These are phyloP conservation scores for Colletotrichum agaves DNA, from an alignment of 2,329 filamentous ascomycete species.

Conservation along the genomic window DNA sequence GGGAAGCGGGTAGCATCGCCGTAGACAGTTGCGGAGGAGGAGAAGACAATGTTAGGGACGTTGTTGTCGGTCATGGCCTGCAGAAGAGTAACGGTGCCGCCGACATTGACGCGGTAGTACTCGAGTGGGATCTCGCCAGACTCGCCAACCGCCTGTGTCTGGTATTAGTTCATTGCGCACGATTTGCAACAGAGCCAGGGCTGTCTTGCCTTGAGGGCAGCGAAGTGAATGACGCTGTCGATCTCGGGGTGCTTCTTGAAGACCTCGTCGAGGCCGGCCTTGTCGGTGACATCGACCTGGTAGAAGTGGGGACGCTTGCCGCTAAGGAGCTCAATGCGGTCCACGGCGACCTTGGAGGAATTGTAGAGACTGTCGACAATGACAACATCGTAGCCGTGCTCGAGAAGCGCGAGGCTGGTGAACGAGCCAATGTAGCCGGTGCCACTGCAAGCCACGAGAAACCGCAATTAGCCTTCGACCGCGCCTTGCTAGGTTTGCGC, in stretches of 20 bases:
- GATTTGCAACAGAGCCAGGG: not conserved
- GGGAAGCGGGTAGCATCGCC: slow-evolving; percentile 95
- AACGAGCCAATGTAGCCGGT: slow-evolving; percentile 99
- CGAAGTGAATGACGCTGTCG: slow-evolving; percentile 98
- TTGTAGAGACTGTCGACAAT: slow-evolving; percentile 98
- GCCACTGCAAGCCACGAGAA: slow-evolving; percentile 69
- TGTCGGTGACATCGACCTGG: slow-evolving; percentile 88
- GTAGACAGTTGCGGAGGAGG: slow-evolving; percentile 97
- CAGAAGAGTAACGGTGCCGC: slow-evolving; percentile 88
- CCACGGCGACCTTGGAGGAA: slow-evolving; percentile 89
- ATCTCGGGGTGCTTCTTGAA: slow-evolving; percentile 92
- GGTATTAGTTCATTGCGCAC: not conserved
- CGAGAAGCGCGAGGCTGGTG: slow-evolving; percentile 89
- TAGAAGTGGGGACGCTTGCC: slow-evolving; percentile 89
- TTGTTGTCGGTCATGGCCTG: slow-evolving; percentile 88
- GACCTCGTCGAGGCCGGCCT: slow-evolving; percentile 83
- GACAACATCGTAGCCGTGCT: slow-evolving; percentile 96
- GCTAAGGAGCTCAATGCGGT: slow-evolving; percentile 93
- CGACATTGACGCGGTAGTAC: slow-evolving; percentile 98
- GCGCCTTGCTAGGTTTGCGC: slow-evolving; percentile 13
- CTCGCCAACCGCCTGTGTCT: slow-evolving; percentile 86
- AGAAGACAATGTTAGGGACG: slow-evolving; percentile 98
- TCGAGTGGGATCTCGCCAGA: slow-evolving; percentile 93
- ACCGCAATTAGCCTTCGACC: slow-evolving; percentile 22
- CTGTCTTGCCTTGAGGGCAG: slow-evolving; percentile 85